Conservation (phyloP, 441 rosid genomes). For the Erodium trifolium region DNA sequence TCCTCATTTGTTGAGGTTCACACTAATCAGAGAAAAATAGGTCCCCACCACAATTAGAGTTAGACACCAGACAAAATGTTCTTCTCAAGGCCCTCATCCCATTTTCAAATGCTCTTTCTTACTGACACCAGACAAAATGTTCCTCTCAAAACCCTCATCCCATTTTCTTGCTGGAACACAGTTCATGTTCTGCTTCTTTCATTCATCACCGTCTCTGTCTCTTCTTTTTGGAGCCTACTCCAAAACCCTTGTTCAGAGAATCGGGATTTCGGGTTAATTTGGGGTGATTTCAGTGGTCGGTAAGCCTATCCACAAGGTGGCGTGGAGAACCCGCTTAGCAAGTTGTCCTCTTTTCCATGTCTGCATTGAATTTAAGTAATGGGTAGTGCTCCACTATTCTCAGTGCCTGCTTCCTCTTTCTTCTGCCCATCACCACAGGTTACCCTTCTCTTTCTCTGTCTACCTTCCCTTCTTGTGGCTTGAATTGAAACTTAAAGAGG, state of each 20-base stretch:
- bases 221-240: too few relatives aligned
- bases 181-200: neutral
- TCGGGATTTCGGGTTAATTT: too few relatives aligned
- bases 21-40: too few relatives aligned
- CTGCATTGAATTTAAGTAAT: conserved; percentile 1
- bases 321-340: conserved; percentile 16
- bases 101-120: too few relatives aligned
- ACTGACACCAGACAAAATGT: too few relatives aligned
- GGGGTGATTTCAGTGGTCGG: neutral
- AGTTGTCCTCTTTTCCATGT: conserved; percentile 19
- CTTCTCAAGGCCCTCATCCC: neutral
- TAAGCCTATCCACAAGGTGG: neutral
- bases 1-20: too few relatives aligned
- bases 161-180: neutral
- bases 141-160: too few relatives aligned
- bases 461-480: too few relatives aligned
- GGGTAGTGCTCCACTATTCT: conserved; percentile 8
- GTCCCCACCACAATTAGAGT: too few relatives aligned
- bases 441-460: neutral
- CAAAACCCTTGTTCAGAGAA: too few relatives aligned
- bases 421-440: neutral
- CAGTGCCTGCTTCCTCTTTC: conserved; percentile 13
- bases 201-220: neutral
- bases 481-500: too few relatives aligned
- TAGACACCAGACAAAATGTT: neutral